phyloP scores from a whole-genome alignment of 2,329 filamentous ascomycete genomes.

The Fusarium buxicola region DNA sequence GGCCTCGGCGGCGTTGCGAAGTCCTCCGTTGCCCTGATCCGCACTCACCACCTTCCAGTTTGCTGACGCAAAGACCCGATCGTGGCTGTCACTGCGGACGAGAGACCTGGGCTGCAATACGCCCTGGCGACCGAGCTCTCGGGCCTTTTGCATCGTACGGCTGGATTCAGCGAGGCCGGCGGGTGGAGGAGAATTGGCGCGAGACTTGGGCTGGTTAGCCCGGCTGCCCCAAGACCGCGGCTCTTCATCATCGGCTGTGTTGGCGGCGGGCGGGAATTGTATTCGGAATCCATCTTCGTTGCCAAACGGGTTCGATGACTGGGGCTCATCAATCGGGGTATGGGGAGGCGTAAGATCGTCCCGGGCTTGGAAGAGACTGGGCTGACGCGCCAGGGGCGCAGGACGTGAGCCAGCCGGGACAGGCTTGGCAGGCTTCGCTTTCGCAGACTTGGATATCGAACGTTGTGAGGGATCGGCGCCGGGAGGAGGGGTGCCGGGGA shows the following conservation, averaged over 20 bases:
- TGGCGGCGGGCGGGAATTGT: constrained; percentile 65
- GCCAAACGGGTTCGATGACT: constrained; percentile 61
- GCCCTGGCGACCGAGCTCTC: constrained; percentile 67
- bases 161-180: constrained; percentile 79
- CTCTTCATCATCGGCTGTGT: constrained; percentile 78
- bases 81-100: constrained; percentile 71
- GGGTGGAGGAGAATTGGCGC: constrained; percentile 78
- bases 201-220: constrained; percentile 82
- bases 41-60: constrained; percentile 86
- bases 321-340: constrained; percentile 61
- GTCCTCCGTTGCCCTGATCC: constrained; percentile 91
- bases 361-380: constrained; percentile 64
- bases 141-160: constrained; percentile 67
- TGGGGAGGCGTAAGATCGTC: constrained; percentile 66
- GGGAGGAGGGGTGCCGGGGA: constrained; percentile 65
- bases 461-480: constrained; percentile 48
- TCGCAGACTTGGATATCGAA: constrained; percentile 45
- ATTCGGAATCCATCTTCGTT: constrained; percentile 70
- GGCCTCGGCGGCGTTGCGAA: constrained; percentile 88
- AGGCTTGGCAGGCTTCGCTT: constrained; percentile 18
- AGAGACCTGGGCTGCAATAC: constrained; percentile 65
- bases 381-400: constrained; percentile 53
- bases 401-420: constrained; percentile 37
- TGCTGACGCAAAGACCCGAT: constrained; percentile 78
- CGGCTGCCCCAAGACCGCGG: constrained; percentile 81